A percentile compares a stretch with the other conserved stretches of the same genome.
Conservation (phyloP, 257 asterid genomes). For the Solanum chaucha region DNA sequence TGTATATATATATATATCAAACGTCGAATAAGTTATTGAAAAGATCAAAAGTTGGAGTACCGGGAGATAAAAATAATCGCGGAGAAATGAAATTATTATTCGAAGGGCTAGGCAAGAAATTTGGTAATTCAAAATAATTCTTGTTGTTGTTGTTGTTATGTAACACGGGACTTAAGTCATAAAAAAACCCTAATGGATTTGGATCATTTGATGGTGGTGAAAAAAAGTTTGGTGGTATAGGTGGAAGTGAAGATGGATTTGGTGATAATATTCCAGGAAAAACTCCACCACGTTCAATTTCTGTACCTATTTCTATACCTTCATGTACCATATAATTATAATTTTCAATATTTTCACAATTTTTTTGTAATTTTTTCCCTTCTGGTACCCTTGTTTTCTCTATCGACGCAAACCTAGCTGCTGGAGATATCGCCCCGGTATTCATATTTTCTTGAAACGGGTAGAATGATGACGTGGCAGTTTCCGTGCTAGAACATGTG, state of each 20-base stretch:
- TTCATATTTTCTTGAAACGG: slow-evolving; percentile 5
- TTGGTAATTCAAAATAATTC: slow-evolving; percentile 26
- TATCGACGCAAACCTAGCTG: slow-evolving; percentile 71
- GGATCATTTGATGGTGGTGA: slow-evolving; percentile 41
- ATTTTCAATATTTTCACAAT: slow-evolving; percentile 3
- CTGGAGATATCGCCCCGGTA: slow-evolving; percentile 61
- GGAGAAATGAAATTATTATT: slow-evolving; percentile 44
- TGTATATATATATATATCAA: not conserved
- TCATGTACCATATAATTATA: slow-evolving; percentile 8
- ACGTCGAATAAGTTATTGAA: slow-evolving; percentile 55
- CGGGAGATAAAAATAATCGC: slow-evolving; percentile 52
- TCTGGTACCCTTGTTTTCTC: slow-evolving; percentile 42
- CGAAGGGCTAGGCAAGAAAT: slow-evolving; percentile 54
- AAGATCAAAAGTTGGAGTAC: slow-evolving; percentile 45
- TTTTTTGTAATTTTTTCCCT: slow-evolving; percentile 13
- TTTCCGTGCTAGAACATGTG: slow-evolving; percentile 2
- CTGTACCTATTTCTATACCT: slow-evolving; percentile 25
- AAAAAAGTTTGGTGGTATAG: slow-evolving; percentile 63
- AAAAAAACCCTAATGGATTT: slow-evolving; percentile 39
- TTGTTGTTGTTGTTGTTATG: slow-evolving; percentile 23
- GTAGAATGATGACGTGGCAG: slow-evolving; percentile 1
- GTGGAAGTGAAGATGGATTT: slow-evolving; percentile 67
- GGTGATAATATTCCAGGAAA: slow-evolving; percentile 83
- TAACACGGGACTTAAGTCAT: slow-evolving; percentile 62
- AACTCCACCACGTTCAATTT: slow-evolving; percentile 26